Evolutionary conservation across 192 early-diverging fungal genomes (phyloP).

Genomic region (Coemansia sp.): DNA sequence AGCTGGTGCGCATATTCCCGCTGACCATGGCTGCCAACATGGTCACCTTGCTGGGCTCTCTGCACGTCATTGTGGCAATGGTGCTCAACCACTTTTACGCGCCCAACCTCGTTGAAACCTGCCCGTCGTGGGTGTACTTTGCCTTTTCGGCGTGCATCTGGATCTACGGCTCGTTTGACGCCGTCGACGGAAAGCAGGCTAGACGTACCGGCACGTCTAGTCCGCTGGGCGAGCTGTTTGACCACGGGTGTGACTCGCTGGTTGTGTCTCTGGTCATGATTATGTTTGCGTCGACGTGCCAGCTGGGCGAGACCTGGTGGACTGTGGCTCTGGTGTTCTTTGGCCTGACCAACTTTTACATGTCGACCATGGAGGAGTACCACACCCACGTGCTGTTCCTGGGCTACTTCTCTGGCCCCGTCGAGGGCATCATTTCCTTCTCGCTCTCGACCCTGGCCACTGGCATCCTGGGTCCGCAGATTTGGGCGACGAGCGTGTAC

Average conservation of each 20-base stretch:
- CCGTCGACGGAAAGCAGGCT: constrained; percentile 96
- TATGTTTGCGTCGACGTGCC: constrained; percentile 58
- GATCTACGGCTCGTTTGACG: constrained; percentile 86
- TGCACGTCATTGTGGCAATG: constrained; percentile 74
- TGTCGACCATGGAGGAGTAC: constrained; percentile 94
- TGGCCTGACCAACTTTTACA: constrained; percentile 83
- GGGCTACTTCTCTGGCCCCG: constrained; percentile 80
- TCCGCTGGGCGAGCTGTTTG: constrained; percentile 93
- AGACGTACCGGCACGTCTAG: constrained; percentile 80
- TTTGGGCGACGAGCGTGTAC: constrained; percentile 38
- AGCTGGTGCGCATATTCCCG: constrained; percentile 80
- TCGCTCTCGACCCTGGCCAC: constrained; percentile 60
- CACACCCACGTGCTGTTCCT: constrained; percentile 84
- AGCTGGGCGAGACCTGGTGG: constrained; percentile 72
- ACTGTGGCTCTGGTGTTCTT: constrained; percentile 53
- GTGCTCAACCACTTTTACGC: constrained; percentile 67
- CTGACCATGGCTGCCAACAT: constrained; percentile 85
- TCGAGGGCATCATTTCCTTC: constrained; percentile 79
- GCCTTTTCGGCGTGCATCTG: constrained; percentile 75
- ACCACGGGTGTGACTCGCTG: constrained; percentile 82
- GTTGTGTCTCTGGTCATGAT: constrained; percentile 61
- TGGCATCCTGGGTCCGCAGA: constrained; percentile 57
- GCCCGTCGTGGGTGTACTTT: constrained; percentile 81
- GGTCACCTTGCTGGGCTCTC: constrained; percentile 82
- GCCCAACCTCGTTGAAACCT: constrained; percentile 63